Evolutionary conservation across 805 yeast genomes (phyloP).

Genomic region (Candida nanaspora): DNA sequence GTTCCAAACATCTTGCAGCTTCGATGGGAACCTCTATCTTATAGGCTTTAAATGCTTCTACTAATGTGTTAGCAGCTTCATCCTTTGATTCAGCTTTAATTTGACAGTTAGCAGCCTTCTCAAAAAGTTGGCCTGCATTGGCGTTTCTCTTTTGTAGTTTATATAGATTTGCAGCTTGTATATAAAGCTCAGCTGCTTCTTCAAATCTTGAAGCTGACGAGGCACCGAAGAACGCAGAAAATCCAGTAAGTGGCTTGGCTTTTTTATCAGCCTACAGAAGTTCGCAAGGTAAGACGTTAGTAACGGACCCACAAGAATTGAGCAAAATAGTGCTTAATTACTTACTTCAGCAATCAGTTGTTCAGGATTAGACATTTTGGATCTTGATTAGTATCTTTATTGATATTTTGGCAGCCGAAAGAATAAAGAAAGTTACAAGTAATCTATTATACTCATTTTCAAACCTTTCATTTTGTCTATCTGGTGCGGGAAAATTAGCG

Average conservation of each 20-base stretch:
- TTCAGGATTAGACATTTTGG: conserved; percentile 26
- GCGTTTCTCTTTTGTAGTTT: conserved; percentile 65
- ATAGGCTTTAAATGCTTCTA: conserved; percentile 87
- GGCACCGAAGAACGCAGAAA: conserved; percentile 62
- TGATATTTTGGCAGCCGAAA: neutral
- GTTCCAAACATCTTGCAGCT: conserved; percentile 69
- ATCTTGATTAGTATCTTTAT: neutral
- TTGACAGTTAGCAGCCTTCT: conserved; percentile 80
- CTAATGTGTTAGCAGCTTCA: conserved; percentile 84
- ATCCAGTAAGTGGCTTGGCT: conserved; percentile 62
- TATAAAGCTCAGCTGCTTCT: conserved; percentile 86
- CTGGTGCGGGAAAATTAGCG: too few relatives aligned
- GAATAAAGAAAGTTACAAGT: neutral
- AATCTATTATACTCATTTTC: neutral
- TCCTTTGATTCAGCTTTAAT: conserved; percentile 69
- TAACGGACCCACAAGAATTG: too few relatives aligned
- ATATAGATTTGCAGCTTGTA: conserved; percentile 91
- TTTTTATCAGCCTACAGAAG: conserved; percentile 63
- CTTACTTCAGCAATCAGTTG: conserved; percentile 26
- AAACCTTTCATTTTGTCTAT: too few relatives aligned
- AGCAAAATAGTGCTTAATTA: conserved; percentile 2
- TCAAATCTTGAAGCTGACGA: conserved; percentile 61
- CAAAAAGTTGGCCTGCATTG: conserved; percentile 77
- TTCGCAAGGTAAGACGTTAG: too few relatives aligned
- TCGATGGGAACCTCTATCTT: conserved; percentile 65